These are phyloP conservation scores for Macrotyloma uniflorum DNA, from an alignment of 306 rosid species.

Conservation along the genomic window DNA sequence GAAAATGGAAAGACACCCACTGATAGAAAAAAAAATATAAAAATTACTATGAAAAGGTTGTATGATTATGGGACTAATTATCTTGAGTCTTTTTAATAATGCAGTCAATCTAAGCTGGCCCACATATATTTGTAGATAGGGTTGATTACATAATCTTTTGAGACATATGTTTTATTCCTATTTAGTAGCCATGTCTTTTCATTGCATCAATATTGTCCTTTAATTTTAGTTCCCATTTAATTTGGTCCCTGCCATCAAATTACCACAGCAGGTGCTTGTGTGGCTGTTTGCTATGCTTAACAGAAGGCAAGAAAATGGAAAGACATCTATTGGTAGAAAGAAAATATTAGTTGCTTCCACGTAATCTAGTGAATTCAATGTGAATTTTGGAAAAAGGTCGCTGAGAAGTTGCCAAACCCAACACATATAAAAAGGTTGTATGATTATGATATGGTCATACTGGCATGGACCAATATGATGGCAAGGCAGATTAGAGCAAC, in stretches of 20 bases:
- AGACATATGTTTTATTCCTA: background rate
- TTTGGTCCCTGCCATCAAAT: slow-evolving; percentile 17
- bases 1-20: slow-evolving; percentile 27
- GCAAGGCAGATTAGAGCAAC: background rate
- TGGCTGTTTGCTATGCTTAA: slow-evolving; percentile 9
- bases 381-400: background rate
- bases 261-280: slow-evolving; percentile 24
- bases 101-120: slow-evolving; percentile 25
- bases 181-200: slow-evolving; percentile 10
- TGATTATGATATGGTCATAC: background rate
- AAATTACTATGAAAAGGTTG: background rate
- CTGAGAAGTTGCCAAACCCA: background rate
- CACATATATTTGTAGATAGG: background rate
- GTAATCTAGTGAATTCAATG: background rate
- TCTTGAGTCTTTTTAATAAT: slow-evolving; percentile 14
- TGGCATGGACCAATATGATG: background rate
- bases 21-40: background rate
- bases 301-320: slow-evolving; percentile 27
- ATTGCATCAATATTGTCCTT: slow-evolving; percentile 23
- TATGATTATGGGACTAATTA: slow-evolving; percentile 1
- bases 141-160: slow-evolving; percentile 15
- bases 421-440: background rate
- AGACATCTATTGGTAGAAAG: background rate
- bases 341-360: background rate
- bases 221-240: slow-evolving; percentile 17